A percentile compares a stretch with the other conserved stretches of the same genome.
These are phyloP conservation scores for Lodderomyces parapsilosis DNA, from an alignment of 1,139 yeast genomes.

Conservation along the genomic window DNA sequence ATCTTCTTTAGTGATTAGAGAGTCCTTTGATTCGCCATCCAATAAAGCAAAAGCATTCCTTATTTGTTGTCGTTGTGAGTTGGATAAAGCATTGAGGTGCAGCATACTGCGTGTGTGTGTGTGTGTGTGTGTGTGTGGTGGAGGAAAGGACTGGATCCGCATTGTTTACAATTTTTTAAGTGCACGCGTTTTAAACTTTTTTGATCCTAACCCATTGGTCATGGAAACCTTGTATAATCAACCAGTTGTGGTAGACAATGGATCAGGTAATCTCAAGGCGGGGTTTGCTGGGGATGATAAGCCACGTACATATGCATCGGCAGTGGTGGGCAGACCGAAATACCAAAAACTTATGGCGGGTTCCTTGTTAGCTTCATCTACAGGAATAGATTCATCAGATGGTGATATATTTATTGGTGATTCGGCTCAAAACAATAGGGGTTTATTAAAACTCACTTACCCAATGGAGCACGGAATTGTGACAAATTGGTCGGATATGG, in stretches of 20 bases:
- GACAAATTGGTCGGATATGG: conserved; percentile 87
- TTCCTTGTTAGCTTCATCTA: conserved; percentile 38
- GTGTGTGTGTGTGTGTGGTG: not conserved
- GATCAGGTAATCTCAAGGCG: conserved; percentile 84
- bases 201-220: not conserved
- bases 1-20: conserved; percentile 60
- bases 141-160: too few relatives aligned
- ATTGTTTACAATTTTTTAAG: conserved; percentile 8
- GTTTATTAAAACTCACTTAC: conserved; percentile 64
- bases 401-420: conserved; percentile 63
- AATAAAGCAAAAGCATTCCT: conserved; percentile 57
- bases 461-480: conserved; percentile 84
- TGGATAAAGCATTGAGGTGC: conserved; percentile 36
- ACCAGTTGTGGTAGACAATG: conserved; percentile 90
- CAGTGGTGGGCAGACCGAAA: conserved; percentile 77
- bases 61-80: conserved; percentile 42
- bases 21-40: conserved; percentile 82
- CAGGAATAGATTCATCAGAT: conserved; percentile 10
- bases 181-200: not conserved
- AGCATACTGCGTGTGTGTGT: conserved; percentile 11
- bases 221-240: conserved; percentile 54
- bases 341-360: conserved; percentile 87
- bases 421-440: conserved; percentile 71
- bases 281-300: conserved; percentile 93
- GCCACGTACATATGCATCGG: conserved; percentile 57